These are phyloP conservation scores for Rhodosorus marinus DNA, from an alignment of 23 red algal genomes.

Conservation along the genomic window DNA sequence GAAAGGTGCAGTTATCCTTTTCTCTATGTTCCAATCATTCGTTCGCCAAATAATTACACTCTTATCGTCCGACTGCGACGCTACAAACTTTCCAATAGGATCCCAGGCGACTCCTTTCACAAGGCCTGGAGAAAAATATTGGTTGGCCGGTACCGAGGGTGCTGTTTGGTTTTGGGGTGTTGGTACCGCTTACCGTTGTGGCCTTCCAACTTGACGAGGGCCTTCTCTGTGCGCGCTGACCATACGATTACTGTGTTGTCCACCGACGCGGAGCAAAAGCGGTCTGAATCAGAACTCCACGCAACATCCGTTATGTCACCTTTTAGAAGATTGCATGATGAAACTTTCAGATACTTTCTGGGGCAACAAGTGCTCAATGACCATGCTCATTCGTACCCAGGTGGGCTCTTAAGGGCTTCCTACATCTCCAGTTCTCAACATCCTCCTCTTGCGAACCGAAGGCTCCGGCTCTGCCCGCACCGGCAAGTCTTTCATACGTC, in stretches of 20 bases:
- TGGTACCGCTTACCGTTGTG: slow-evolving; percentile 38
- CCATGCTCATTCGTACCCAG: no score
- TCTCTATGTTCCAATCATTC: slow-evolving; percentile 85
- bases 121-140: slow-evolving; percentile 21
- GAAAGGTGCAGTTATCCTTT: slow-evolving; percentile 46
- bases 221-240: slow-evolving; percentile 11
- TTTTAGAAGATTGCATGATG: no score
- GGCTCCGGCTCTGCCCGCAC: slow-evolving; percentile 1
- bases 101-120: slow-evolving; percentile 96
- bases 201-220: slow-evolving; percentile 4
- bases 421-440: slow-evolving; percentile 14
- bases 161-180: slow-evolving; percentile 1
- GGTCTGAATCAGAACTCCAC: slow-evolving; percentile 53
- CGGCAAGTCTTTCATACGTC: slow-evolving; percentile 8
- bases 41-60: slow-evolving; percentile 83
- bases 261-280: slow-evolving; percentile 44
- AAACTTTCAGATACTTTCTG: no score
- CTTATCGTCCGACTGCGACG: slow-evolving; percentile 70
- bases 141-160: slow-evolving; percentile 1
- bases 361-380: no score
- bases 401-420: slow-evolving; percentile 26
- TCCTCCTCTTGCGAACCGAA: slow-evolving; percentile 1
- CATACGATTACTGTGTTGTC: slow-evolving; percentile 86
- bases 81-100: slow-evolving; percentile 68
- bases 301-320: slow-evolving; percentile 76